Conservation (phyloP, 225 moss, liverwort and hornwort species). For the Polytrichum commune region DNA sequence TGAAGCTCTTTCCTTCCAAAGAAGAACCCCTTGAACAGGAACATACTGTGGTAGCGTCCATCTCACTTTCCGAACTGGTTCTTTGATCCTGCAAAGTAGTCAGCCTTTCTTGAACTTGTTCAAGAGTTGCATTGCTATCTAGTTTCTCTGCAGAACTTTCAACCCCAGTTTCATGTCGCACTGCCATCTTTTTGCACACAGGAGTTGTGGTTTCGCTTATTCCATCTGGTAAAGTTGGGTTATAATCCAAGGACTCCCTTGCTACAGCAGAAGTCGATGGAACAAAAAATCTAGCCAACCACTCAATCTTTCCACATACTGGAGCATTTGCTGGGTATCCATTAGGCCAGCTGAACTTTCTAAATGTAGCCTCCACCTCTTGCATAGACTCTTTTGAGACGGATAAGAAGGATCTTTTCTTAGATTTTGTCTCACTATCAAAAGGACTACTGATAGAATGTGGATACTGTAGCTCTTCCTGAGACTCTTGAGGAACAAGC, state of each 20-base stretch:
- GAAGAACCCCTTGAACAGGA: background rate
- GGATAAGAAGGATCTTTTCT: background rate
- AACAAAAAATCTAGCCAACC: constrained; percentile 2
- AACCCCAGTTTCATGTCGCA: too few relatives aligned
- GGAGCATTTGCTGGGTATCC: background rate
- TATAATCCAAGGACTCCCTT: background rate
- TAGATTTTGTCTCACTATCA: background rate
- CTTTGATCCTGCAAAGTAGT: background rate
- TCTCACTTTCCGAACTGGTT: background rate
- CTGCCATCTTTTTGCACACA: too few relatives aligned
- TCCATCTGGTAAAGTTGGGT: too few relatives aligned
- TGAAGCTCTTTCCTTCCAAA: background rate
- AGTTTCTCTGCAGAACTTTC: background rate
- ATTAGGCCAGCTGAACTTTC: background rate
- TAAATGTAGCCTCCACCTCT: background rate
- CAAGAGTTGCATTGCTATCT: background rate
- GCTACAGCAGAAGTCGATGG: background rate
- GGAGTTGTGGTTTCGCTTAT: too few relatives aligned
- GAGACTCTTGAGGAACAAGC: background rate
- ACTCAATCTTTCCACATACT: background rate
- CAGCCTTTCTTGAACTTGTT: background rate
- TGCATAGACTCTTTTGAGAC: background rate
- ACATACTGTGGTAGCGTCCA: background rate
- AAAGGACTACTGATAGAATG: background rate
- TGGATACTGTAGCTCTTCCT: background rate